Evolutionary conservation across 345 rosid genomes (phyloP).

Genomic region (Rhodomyrtus tomentosa): DNA sequence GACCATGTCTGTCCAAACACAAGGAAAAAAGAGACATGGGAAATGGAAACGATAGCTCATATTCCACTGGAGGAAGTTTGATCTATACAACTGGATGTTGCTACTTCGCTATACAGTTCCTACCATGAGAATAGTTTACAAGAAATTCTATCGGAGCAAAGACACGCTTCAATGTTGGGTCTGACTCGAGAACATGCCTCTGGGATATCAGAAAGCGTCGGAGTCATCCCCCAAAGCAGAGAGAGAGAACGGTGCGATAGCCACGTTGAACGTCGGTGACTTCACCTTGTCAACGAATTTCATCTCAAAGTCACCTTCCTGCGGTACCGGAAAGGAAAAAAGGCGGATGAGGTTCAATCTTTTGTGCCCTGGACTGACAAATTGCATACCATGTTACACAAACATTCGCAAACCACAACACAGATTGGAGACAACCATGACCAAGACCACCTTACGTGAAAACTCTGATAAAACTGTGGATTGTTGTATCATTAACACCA

Average conservation of each 20-base stretch:
- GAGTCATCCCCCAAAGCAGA: constrained; percentile 42
- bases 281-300: constrained; percentile 47
- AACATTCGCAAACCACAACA: not conserved
- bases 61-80: not conserved
- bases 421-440: not conserved
- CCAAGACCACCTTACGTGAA: not conserved
- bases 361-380: not conserved
- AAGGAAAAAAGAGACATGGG: not conserved
- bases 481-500: not conserved
- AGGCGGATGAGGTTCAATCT: not conserved
- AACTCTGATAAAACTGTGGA: not conserved
- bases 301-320: constrained; percentile 87
- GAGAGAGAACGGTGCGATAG: constrained; percentile 59
- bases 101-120: not conserved
- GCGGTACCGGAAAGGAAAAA: constrained; percentile 3
- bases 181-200: not conserved
- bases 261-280: constrained; percentile 46
- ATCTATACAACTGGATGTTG: not conserved
- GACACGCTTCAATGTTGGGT: not conserved
- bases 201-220: constrained; percentile 11
- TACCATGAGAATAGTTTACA: not conserved
- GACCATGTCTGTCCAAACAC: not conserved
- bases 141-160: not conserved
- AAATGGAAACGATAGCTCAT: not conserved
- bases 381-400: not conserved